Conservation (phyloP, 1,284 basidiomycete species). For the Cutaneotrichosporon curvatum region DNA sequence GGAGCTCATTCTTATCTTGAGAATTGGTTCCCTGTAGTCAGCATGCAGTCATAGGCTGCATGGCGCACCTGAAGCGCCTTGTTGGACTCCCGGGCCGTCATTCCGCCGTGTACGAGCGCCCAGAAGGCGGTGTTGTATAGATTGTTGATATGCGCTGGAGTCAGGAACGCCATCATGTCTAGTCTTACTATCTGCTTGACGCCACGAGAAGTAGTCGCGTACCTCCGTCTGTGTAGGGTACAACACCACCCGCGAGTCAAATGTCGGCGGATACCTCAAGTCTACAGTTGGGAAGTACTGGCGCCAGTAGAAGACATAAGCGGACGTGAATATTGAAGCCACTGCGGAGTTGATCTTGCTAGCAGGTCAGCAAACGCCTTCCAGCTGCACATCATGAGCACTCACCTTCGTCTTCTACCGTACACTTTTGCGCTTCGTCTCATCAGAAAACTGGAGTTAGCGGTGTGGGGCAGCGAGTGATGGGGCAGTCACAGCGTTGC, state of each 20-base stretch:
- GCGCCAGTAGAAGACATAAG: conserved; percentile 82
- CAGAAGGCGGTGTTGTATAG: conserved; percentile 95
- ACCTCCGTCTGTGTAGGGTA: conserved; percentile 71
- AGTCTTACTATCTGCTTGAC: conserved; percentile 84
- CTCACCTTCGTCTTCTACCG: conserved; percentile 64
- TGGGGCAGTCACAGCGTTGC: background rate
- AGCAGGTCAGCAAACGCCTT: background rate
- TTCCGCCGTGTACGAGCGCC: conserved; percentile 77
- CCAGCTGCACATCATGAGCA: background rate
- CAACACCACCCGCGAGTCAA: conserved; percentile 81
- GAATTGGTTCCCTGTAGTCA: conserved; percentile 69
- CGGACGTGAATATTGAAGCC: conserved; percentile 85
- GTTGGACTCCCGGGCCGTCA: conserved; percentile 74
- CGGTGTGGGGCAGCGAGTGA: background rate
- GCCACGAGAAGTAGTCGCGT: conserved; percentile 90
- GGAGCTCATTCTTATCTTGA: conserved; percentile 82
- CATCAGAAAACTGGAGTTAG: conserved; percentile 68
- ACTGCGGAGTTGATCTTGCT: conserved; percentile 84
- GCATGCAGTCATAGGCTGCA: no score
- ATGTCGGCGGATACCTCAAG: conserved; percentile 76
- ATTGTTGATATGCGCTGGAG: conserved; percentile 90
- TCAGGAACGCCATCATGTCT: background rate
- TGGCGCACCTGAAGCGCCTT: conserved; percentile 62
- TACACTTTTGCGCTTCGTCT: conserved; percentile 68
- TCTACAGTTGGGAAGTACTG: conserved; percentile 63